Evolutionary conservation across 768 basidiomycete species (phyloP).

Genomic region (Podaxis sp.): DNA sequence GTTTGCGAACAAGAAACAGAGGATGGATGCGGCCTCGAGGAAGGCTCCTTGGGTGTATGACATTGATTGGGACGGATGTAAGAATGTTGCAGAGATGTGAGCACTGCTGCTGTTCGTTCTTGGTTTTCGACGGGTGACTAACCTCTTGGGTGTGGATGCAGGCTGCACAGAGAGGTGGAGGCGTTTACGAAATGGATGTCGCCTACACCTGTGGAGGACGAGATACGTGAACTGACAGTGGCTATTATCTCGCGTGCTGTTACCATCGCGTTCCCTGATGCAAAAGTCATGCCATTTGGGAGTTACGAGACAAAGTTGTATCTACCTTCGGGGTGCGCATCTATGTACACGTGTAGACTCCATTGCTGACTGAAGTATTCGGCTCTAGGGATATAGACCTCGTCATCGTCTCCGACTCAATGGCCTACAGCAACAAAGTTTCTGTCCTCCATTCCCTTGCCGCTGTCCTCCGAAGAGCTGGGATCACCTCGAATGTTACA

Average conservation of each 20-base stretch:
- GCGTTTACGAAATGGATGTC: slow-evolving; percentile 89
- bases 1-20: slow-evolving; percentile 49
- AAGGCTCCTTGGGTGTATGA: slow-evolving; percentile 67
- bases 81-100: slow-evolving; percentile 74
- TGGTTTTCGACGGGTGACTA: slow-evolving; percentile 1
- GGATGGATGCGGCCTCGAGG: slow-evolving; percentile 45
- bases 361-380: slow-evolving; percentile 14
- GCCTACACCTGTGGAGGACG: slow-evolving; percentile 81
- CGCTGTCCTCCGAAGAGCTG: slow-evolving; percentile 64
- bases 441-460: slow-evolving; percentile 75
- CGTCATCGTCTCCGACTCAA: slow-evolving; percentile 75
- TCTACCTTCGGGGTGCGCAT: slow-evolving; percentile 79
- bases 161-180: slow-evolving; percentile 83
- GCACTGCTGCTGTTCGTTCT: not conserved
- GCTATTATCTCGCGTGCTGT: slow-evolving; percentile 65
- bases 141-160: slow-evolving; percentile 24
- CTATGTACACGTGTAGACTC: not conserved
- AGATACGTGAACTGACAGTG: slow-evolving; percentile 72
- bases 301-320: slow-evolving; percentile 93
- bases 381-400: slow-evolving; percentile 85
- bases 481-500: slow-evolving; percentile 72
- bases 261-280: slow-evolving; percentile 66
- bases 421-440: slow-evolving; percentile 68
- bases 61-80: slow-evolving; percentile 69
- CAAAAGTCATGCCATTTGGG: slow-evolving; percentile 82